A percentile compares a stretch with the other conserved stretches of the same genome.
Conservation (phyloP, 352 stramenopile genomes). For the Phytophthora multivora region DNA sequence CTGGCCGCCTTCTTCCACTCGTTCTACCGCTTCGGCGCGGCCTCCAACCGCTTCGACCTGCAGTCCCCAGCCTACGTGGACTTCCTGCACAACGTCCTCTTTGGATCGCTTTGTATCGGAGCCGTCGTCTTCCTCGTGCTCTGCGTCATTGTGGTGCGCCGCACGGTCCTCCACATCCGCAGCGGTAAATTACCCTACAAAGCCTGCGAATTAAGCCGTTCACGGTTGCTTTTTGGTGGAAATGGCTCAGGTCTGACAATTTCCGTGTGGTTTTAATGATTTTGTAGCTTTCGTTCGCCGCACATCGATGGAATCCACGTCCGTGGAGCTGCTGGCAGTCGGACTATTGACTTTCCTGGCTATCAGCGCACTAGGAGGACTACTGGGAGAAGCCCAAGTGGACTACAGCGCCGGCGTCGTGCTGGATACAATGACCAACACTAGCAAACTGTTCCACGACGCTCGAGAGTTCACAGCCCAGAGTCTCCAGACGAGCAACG, state of each 20-base stretch:
- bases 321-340: conserved; percentile 73
- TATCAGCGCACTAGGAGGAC: conserved; percentile 67
- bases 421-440: conserved; percentile 76
- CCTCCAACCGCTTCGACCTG: conserved; percentile 62
- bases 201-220: not conserved
- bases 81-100: conserved; percentile 77
- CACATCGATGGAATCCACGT: conserved; percentile 49
- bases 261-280: conserved; percentile 1
- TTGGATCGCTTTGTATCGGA: conserved; percentile 67
- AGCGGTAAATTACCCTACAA: conserved; percentile 41
- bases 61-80: conserved; percentile 52
- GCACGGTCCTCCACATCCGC: conserved; percentile 72
- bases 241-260: conserved; percentile 13
- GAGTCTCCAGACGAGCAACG: conserved; percentile 41
- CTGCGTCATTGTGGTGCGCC: conserved; percentile 68
- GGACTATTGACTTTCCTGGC: conserved; percentile 75
- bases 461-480: conserved; percentile 42
- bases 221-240: not conserved
- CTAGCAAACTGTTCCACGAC: conserved; percentile 54
- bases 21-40: conserved; percentile 76
- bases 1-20: conserved; percentile 78
- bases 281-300: conserved; percentile 49
- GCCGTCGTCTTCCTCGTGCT: conserved; percentile 68
- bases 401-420: conserved; percentile 84
- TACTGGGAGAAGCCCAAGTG: conserved; percentile 79